Percentiles rank a stretch among this genome's conserved stretches.
Evolutionary conservation across 176 grass and related monocot genomes (phyloP).

Genomic region (Oryza longistaminata): DNA sequence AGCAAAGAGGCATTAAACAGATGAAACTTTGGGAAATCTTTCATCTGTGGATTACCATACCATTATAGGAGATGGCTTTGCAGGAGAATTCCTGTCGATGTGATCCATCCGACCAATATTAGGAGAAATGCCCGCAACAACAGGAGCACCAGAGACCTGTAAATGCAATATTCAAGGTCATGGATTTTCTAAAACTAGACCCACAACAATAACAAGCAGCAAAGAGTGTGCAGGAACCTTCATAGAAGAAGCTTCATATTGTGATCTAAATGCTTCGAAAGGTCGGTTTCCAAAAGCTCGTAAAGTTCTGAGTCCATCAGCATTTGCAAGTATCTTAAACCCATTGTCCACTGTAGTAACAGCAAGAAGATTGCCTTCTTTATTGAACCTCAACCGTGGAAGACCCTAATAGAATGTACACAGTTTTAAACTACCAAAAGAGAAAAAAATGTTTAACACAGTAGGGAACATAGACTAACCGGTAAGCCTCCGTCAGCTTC

Average conservation of each 20-base stretch:
- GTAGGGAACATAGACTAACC: constrained; percentile 54
- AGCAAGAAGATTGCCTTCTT: constrained; percentile 96
- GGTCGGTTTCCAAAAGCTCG: constrained; percentile 52
- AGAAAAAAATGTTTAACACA: constrained; percentile 10
- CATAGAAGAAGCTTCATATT: constrained; percentile 85
- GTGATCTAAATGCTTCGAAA: constrained; percentile 74
- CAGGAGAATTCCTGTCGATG: constrained; percentile 91
- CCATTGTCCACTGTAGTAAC: constrained; percentile 86
- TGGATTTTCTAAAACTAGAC: constrained; percentile 21
- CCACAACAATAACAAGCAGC: constrained; percentile 2
- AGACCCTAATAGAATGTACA: constrained; percentile 53
- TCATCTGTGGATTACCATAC: constrained; percentile 45
- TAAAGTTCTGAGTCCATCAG: constrained; percentile 70
- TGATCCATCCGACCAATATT: constrained; percentile 78
- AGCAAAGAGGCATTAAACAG: constrained; percentile 19
- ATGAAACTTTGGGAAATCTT: constrained; percentile 10
- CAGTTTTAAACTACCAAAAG: constrained; percentile 30
- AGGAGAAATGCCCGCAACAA: constrained; percentile 72
- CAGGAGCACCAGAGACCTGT: constrained; percentile 80
- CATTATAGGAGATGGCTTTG: constrained; percentile 73
- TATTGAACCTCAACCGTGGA: constrained; percentile 95
- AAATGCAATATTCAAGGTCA: constrained; percentile 27
- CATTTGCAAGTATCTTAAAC: constrained; percentile 95
- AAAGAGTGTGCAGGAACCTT: constrained; percentile 54
- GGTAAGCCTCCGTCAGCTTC: constrained; percentile 84